A percentile compares a stretch with the other conserved stretches of the same genome.
Conservation (phyloP, 2,329 filamentous ascomycete genomes). For the Hypoxylon sp. region DNA sequence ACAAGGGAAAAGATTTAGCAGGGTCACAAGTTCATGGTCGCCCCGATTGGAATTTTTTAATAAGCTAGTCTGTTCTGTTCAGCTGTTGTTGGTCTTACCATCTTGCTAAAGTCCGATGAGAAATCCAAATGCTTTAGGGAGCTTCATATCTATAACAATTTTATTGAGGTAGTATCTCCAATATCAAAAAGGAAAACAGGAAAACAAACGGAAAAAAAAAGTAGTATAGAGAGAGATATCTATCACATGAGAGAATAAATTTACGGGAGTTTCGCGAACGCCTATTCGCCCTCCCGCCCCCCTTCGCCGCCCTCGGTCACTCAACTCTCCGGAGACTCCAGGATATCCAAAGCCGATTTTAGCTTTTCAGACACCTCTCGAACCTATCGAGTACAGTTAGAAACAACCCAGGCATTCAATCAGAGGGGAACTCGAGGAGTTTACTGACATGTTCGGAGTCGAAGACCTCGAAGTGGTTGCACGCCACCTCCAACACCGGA, state of each 20-base stretch:
- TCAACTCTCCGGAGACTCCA: conserved; percentile 3
- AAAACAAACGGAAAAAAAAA: neutral
- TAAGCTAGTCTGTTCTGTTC: neutral
- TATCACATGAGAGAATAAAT: neutral
- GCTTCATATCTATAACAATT: neutral
- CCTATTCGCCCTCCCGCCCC: neutral
- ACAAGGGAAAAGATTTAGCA: neutral
- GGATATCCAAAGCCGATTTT: conserved; percentile 1
- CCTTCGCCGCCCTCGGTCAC: neutral
- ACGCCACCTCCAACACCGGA: conserved; percentile 44
- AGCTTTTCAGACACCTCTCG: conserved; percentile 22
- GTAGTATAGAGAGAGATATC: neutral
- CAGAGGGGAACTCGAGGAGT: neutral
- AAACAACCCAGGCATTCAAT: conserved; percentile 5
- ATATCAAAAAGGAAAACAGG: neutral
- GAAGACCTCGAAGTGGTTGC: conserved; percentile 50
- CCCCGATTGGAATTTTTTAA: neutral
- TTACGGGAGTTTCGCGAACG: neutral
- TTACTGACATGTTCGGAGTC: conserved; percentile 35
- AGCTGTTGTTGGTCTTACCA: too few relatives aligned
- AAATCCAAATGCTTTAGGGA: neutral
- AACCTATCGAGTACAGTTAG: conserved; percentile 12
- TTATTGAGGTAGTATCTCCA: neutral
- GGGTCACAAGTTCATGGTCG: neutral
- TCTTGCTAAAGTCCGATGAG: neutral